Percentiles rank a stretch among this genome's conserved stretches.
These are phyloP conservation scores for Diophrys sp. DNA, from an alignment of 73 alveolate species.

Conservation along the genomic window DNA sequence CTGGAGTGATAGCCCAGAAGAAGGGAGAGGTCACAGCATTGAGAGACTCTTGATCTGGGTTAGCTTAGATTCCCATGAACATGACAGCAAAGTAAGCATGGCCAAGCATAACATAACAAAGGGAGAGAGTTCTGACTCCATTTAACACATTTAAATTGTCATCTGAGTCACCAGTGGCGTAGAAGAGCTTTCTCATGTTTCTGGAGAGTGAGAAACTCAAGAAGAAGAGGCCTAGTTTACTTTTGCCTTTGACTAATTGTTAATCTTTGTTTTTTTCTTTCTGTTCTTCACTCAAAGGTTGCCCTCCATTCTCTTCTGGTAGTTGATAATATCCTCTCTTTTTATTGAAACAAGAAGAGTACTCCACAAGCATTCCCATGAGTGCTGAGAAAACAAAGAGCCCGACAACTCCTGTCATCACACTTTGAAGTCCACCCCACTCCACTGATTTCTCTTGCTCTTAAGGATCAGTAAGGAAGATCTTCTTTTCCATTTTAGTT, in stretches of 20 bases:
- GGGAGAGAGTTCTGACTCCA: conserved; percentile 49
- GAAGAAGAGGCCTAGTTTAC: background rate
- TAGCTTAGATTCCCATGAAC: background rate
- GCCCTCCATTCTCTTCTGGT: too few species aligned
- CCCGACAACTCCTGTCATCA: background rate
- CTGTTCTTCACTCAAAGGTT: too few species aligned
- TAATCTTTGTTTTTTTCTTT: background rate
- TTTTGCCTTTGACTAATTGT: background rate
- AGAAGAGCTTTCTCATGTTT: conserved; percentile 3
- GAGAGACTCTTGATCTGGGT: background rate
- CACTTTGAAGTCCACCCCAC: background rate
- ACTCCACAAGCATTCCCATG: background rate
- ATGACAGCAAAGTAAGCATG: conserved; percentile 3
- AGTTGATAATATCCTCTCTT: too few species aligned
- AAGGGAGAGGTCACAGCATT: background rate
- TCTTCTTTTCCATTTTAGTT: background rate
- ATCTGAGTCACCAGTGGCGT: conserved; percentile 14
- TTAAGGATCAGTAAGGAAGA: background rate
- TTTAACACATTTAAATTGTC: conserved; percentile 24
- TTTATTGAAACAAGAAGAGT: too few species aligned
- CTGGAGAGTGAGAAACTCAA: background rate
- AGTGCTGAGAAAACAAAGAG: background rate
- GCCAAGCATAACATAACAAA: conserved; percentile 54
- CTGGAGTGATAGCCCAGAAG: conserved; percentile 5
- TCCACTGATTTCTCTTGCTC: background rate